phyloP scores from a whole-genome alignment of 2,329 filamentous ascomycete genomes.

The Botrytis pseudocinerea region DNA sequence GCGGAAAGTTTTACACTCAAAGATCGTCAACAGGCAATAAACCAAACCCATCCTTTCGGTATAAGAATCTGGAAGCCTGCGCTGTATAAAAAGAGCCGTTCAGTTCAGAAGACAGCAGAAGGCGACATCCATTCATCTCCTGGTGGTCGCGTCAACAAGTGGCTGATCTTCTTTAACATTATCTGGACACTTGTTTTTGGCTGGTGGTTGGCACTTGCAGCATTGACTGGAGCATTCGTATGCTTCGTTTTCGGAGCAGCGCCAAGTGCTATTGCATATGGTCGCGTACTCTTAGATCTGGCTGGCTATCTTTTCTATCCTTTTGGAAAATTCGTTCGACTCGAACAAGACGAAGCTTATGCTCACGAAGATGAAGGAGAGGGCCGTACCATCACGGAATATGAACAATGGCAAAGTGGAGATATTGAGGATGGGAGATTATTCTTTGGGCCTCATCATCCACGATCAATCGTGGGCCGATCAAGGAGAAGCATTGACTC shows the following conservation, averaged over 20 bases:
- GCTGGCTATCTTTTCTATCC: slow-evolving; percentile 90
- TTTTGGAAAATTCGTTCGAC: slow-evolving; percentile 92
- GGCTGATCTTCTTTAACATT: slow-evolving; percentile 85
- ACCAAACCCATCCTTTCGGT: slow-evolving; percentile 97
- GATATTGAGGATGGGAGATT: slow-evolving; percentile 93
- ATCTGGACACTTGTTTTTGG: slow-evolving; percentile 90
- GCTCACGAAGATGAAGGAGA: slow-evolving; percentile 93
- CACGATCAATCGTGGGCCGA: slow-evolving; percentile 79
- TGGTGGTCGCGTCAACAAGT: slow-evolving; percentile 79
- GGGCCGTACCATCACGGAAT: slow-evolving; percentile 95
- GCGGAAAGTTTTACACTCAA: slow-evolving; percentile 97
- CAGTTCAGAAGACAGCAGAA: slow-evolving; percentile 93
- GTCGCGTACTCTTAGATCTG: slow-evolving; percentile 79
- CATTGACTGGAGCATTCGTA: slow-evolving; percentile 70
- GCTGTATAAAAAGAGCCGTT: slow-evolving; percentile 94
- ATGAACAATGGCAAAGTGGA: slow-evolving; percentile 98
- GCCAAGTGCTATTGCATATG: slow-evolving; percentile 82
- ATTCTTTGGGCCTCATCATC: slow-evolving; percentile 82
- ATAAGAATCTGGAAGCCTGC: slow-evolving; percentile 99
- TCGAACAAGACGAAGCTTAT: slow-evolving; percentile 93
- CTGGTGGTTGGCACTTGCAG: slow-evolving; percentile 87
- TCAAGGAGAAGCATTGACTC: slow-evolving; percentile 89
- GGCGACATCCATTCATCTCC: slow-evolving; percentile 96
- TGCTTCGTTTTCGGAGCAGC: slow-evolving; percentile 80
- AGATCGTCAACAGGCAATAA: slow-evolving; percentile 96